A percentile compares a stretch with the other conserved stretches of the same genome.
Evolutionary conservation across 2,329 filamentous ascomycete genomes (phyloP).

Genomic region (Nothomitra cinnamomea): DNA sequence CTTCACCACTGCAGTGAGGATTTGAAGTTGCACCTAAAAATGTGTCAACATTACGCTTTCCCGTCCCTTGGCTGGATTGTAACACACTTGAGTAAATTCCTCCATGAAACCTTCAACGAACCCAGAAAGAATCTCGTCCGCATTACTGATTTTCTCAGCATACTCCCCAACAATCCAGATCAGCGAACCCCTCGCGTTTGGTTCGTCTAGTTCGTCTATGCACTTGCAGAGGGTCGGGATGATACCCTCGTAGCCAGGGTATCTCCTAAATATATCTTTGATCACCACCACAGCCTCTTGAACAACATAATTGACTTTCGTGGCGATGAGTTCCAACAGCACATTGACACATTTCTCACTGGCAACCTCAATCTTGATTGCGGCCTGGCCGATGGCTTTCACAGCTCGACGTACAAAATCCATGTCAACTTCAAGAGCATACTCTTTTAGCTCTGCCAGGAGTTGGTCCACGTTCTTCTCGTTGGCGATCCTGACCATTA

Average conservation of each 20-base stretch:
- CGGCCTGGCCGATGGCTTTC: conserved; percentile 91
- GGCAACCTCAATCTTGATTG: conserved; percentile 93
- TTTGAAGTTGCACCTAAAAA: conserved; percentile 84
- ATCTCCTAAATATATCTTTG: conserved; percentile 95
- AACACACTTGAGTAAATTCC: conserved; percentile 75
- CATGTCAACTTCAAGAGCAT: conserved; percentile 96
- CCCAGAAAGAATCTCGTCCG: conserved; percentile 77
- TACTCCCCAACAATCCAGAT: conserved; percentile 99
- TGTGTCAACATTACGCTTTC: conserved; percentile 5
- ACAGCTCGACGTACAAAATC: conserved; percentile 91
- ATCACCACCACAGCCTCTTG: conserved; percentile 98
- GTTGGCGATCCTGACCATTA: conserved; percentile 98
- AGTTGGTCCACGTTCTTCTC: conserved; percentile 93
- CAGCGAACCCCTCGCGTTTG: conserved; percentile 71
- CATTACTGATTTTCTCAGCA: conserved; percentile 97
- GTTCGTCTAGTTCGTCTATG: conserved; percentile 93
- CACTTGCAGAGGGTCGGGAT: conserved; percentile 93
- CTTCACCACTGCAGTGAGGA: conserved; percentile 92
- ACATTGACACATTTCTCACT: conserved; percentile 94
- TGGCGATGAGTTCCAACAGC: conserved; percentile 82
- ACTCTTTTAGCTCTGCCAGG: conserved; percentile 87
- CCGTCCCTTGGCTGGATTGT: background rate
- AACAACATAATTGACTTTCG: conserved; percentile 97
- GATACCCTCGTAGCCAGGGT: conserved; percentile 93
- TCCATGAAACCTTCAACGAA: conserved; percentile 94